These are phyloP conservation scores for Populus hybrid DNA, from an alignment of 441 rosid species.

Conservation along the genomic window DNA sequence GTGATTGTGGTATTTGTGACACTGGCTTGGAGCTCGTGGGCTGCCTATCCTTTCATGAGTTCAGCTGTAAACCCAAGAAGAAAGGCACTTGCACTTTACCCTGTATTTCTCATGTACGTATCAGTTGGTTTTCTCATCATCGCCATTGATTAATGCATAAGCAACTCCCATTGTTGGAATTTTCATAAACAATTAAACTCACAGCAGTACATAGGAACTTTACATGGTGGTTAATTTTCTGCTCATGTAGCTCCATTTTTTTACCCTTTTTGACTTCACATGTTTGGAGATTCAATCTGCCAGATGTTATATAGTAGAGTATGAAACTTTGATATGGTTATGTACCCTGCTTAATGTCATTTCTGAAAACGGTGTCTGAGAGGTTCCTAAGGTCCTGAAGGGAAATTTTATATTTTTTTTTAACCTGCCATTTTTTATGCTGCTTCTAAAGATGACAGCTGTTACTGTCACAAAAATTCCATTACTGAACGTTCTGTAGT, in stretches of 20 bases:
- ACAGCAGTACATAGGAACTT: conserved; percentile 29
- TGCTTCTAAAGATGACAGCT: too few relatives aligned
- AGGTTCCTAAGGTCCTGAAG: too few relatives aligned
- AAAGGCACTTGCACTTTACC: conserved; percentile 89
- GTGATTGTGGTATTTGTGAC: conserved; percentile 71
- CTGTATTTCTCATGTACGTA: conserved; percentile 91
- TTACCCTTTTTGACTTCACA: conserved; percentile 1
- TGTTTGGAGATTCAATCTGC: conserved; percentile 16
- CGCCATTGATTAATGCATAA: conserved; percentile 60
- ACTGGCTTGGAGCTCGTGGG: conserved; percentile 98
- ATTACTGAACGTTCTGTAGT: too few relatives aligned
- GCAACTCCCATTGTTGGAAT: conserved; percentile 13
- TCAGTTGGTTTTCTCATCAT: conserved; percentile 91
- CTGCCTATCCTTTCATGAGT: conserved; percentile 99
- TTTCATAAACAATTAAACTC: conserved; percentile 6
- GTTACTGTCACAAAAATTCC: too few relatives aligned
- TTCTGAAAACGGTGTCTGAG: background rate
- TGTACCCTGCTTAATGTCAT: background rate
- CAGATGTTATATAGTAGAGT: conserved; percentile 21
- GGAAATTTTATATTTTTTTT: too few relatives aligned
- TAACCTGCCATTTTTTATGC: too few relatives aligned
- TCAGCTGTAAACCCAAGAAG: conserved; percentile 83
- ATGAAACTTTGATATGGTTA: conserved; percentile 10
- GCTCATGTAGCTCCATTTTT: conserved; percentile 16
- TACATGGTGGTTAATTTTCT: conserved; percentile 16